Conservation (phyloP, 192 early-diverging fungal species). For the Backusella macrospora region DNA sequence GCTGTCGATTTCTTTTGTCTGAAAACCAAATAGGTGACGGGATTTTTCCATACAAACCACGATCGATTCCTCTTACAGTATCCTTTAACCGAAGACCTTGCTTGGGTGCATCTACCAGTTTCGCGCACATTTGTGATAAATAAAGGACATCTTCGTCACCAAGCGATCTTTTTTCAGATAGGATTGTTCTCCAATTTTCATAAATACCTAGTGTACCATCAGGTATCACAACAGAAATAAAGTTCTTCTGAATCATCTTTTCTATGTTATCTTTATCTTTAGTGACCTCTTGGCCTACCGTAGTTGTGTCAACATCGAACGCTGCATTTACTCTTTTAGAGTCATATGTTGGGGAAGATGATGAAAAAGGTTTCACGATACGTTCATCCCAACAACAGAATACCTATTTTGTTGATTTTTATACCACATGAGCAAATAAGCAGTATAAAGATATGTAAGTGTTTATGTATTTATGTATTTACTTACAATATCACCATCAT, state of each 20-base stretch:
- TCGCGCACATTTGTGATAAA: constrained; percentile 39
- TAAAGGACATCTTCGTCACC: constrained; percentile 30
- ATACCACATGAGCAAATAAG: neutral
- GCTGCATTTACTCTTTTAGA: constrained; percentile 22
- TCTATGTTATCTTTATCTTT: neutral
- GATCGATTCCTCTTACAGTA: constrained; percentile 2
- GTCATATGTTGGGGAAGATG: neutral
- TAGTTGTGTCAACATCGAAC: constrained; percentile 20
- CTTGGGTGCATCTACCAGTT: constrained; percentile 39
- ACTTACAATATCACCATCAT: constrained; percentile 71
- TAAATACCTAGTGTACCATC: constrained; percentile 28
- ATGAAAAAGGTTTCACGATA: constrained; percentile 26
- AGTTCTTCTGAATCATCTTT: constrained; percentile 14
- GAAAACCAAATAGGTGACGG: constrained; percentile 33
- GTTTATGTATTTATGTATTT: neutral
- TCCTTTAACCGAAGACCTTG: constrained; percentile 36
- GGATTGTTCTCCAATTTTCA: constrained; percentile 34
- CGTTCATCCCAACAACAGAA: constrained; percentile 47
- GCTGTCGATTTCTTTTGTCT: constrained; percentile 17
- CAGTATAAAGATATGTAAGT: neutral
- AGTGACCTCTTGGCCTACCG: neutral
- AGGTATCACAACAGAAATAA: constrained; percentile 17
- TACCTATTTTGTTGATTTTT: constrained; percentile 17
- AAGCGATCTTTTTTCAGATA: constrained; percentile 28
- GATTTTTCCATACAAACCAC: neutral